Evolutionary conservation across 768 basidiomycete genomes (phyloP), one percentile per base, ranked within the genome.

Genomic region (Collybia sp.): DNA sequence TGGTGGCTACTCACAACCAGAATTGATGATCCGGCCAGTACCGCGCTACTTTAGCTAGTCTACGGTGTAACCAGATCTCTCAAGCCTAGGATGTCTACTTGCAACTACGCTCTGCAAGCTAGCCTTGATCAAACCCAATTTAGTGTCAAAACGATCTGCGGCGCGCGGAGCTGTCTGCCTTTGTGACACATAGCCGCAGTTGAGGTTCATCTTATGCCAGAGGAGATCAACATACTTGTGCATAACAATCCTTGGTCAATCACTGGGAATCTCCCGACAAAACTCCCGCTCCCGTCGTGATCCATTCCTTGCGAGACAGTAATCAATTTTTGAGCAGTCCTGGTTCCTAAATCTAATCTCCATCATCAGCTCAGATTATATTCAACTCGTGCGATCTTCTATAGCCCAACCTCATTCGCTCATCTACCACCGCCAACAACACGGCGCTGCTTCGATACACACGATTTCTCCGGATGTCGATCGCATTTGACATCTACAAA

Each of bases 231-330:
- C n/a, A n/a, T n/a, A n/a, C n/a, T n/a, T n/a, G n/a, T n/a, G n/a
- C n/a, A n/a, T n/a, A n/a, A n/a, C 50, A 50, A 47, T 3, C 46
- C 41, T 31, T 25, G n/a, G n/a, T n/a, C n/a, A n/a, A 25, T 25
- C 25, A 25, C 8, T 25, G 8, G 30, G 20, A 13, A 19, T 51
- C 44, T 48, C 46, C 5, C 30, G 19, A 41, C 44, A 44, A 43
- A 35, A 19, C 42, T 35, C 30, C 61, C 57, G 58, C 48, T 60
- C 52, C 39, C 51, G 53, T 59, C 60, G 56, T 59, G 59, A 60
- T 62, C 44, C 43, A 48, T 42, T 44, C 46, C 51, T 44, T 49
- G 51, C 48, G 49, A 45, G 46, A 49, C 8, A 8, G 8, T 25
- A 25, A 25, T 25, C 25, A 25, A 25, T 4, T 25, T 25, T 25